Percentiles rank a stretch among this genome's conserved stretches.
phyloP scores from a whole-genome alignment of 805 yeast genomes.

The Monosporozyma solicola region DNA sequence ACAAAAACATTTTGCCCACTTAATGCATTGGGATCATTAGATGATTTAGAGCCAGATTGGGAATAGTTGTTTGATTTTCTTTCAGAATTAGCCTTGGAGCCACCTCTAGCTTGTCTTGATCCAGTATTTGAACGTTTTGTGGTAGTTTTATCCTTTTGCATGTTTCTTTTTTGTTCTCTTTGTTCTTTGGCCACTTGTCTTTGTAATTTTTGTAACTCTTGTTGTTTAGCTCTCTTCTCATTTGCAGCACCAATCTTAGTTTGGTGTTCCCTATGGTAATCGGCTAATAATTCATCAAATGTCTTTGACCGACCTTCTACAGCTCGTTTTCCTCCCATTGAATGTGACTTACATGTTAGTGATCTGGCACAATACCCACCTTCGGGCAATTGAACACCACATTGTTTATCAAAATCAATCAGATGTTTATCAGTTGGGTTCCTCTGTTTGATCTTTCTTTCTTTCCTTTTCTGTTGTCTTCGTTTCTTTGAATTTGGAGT shows the following conservation, averaged over 20 bases:
- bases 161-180: slow-evolving; percentile 21
- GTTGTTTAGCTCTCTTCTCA: slow-evolving; percentile 67
- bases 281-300: slow-evolving; percentile 77
- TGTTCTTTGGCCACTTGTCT: slow-evolving; percentile 23
- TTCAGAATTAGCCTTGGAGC: slow-evolving; percentile 1
- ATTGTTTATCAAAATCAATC: slow-evolving; percentile 85
- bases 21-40: background rate
- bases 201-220: slow-evolving; percentile 31
- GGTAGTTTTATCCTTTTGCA: slow-evolving; percentile 29
- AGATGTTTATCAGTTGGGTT: slow-evolving; percentile 61
- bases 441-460: slow-evolving; percentile 39
- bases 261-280: slow-evolving; percentile 87
- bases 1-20: slow-evolving; percentile 37
- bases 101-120: slow-evolving; percentile 6
- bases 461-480: slow-evolving; percentile 23
- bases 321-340: slow-evolving; percentile 96
- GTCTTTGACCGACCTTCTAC: slow-evolving; percentile 91
- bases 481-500: slow-evolving; percentile 4
- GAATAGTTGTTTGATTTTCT: background rate
- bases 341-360: slow-evolving; percentile 92
- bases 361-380: slow-evolving; percentile 97
- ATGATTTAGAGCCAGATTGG: background rate
- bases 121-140: slow-evolving; percentile 22
- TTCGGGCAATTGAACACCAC: slow-evolving; percentile 89
- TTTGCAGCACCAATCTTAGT: slow-evolving; percentile 79